Percentiles rank a stretch among this genome's conserved stretches.
These are phyloP conservation scores for Smittium mucronatum DNA, from an alignment of 371 early-diverging fungal genomes.

Conservation along the genomic window DNA sequence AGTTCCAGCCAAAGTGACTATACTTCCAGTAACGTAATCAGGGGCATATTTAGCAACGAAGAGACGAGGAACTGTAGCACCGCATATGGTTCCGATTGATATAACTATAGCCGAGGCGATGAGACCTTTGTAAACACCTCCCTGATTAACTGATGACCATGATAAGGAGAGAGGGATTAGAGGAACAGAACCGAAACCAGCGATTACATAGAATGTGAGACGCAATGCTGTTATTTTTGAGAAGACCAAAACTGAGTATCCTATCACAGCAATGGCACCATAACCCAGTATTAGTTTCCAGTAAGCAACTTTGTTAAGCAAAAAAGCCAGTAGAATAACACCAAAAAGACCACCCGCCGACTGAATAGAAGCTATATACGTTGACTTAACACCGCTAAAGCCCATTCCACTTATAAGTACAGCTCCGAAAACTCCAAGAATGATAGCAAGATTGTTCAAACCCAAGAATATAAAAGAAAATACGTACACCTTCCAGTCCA, in stretches of 20 bases:
- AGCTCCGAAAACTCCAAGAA: slow-evolving; percentile 30
- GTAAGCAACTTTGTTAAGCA: neutral
- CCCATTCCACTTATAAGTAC: slow-evolving; percentile 25
- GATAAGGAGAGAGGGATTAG: slow-evolving; percentile 21
- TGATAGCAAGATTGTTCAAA: slow-evolving; percentile 25
- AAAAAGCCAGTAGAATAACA: neutral
- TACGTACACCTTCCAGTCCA: slow-evolving; percentile 30
- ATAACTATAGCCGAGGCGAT: slow-evolving; percentile 26
- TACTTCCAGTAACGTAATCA: neutral
- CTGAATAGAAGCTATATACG: slow-evolving; percentile 1
- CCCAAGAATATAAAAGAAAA: slow-evolving; percentile 30
- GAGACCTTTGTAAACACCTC: slow-evolving; percentile 25
- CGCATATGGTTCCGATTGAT: slow-evolving; percentile 26
- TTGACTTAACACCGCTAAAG: slow-evolving; percentile 9
- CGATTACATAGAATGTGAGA: neutral
- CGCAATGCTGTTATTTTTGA: neutral
- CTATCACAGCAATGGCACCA: neutral
- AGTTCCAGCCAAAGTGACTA: neutral
- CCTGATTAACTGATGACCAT: slow-evolving; percentile 28
- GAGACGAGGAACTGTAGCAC: slow-evolving; percentile 23
- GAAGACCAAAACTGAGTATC: neutral
- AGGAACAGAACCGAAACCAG: neutral
- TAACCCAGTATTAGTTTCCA: neutral
- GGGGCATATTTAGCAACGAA: slow-evolving; percentile 21
- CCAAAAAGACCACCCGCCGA: slow-evolving; percentile 1